Conservation (phyloP, 2,329 filamentous ascomycete genomes). For the Penicillium sp. region DNA sequence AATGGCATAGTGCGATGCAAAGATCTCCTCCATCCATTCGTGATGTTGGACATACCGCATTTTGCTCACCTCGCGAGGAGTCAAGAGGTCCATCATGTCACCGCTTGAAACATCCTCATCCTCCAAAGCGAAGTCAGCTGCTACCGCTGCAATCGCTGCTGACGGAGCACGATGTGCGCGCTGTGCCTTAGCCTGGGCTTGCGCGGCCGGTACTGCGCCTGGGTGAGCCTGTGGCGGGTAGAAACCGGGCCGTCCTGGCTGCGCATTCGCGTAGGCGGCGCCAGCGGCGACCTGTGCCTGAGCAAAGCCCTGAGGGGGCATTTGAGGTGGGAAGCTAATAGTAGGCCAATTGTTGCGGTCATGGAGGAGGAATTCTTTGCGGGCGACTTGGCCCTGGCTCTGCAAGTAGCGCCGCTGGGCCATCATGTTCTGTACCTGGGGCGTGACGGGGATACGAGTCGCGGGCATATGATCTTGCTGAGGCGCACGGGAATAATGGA, state of each 20-base stretch:
- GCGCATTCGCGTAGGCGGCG: slow-evolving; percentile 36
- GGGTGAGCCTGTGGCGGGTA: slow-evolving; percentile 35
- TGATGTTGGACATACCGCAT: slow-evolving; percentile 91
- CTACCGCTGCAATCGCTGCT: slow-evolving; percentile 35
- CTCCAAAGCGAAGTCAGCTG: slow-evolving; percentile 61
- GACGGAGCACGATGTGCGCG: slow-evolving; percentile 49
- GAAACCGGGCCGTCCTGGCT: slow-evolving; percentile 38
- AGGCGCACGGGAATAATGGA: slow-evolving; percentile 83
- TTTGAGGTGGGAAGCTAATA: slow-evolving; percentile 66
- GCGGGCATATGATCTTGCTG: slow-evolving; percentile 71
- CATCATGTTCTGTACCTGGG: slow-evolving; percentile 44
- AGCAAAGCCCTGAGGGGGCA: slow-evolving; percentile 55
- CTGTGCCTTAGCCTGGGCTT: slow-evolving; percentile 35
- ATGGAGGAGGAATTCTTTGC: slow-evolving; percentile 92
- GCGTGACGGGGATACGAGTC: slow-evolving; percentile 54
- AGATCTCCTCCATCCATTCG: slow-evolving; percentile 98
- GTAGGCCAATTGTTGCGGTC: slow-evolving; percentile 90
- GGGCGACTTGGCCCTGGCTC: slow-evolving; percentile 76
- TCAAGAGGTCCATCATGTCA: slow-evolving; percentile 86
- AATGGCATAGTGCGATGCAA: slow-evolving; percentile 85
- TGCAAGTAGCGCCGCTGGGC: slow-evolving; percentile 59
- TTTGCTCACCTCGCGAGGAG: slow-evolving; percentile 84
- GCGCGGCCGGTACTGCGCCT: slow-evolving; percentile 27
- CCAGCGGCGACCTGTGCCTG: slow-evolving; percentile 42
- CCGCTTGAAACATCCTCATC: slow-evolving; percentile 87